Evolutionary conservation across 306 rosid genomes (phyloP).

Genomic region (Astragalus glycyphyllos): DNA sequence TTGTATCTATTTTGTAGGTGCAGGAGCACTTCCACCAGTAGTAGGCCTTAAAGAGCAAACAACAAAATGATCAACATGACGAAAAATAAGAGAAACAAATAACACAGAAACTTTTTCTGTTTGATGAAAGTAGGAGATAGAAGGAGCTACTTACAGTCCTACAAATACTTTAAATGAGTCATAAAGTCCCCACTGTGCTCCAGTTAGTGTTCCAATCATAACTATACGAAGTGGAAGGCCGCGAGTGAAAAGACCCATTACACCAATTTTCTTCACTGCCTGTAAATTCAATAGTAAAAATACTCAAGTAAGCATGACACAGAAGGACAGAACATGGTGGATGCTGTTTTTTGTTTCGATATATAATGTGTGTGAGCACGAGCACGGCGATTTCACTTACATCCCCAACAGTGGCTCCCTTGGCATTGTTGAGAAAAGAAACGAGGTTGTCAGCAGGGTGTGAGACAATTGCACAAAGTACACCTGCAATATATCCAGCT

Average conservation of each 20-base stretch:
- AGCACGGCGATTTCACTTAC: too few relatives aligned
- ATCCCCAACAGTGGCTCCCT: slow-evolving; percentile 77
- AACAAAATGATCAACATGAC: neutral
- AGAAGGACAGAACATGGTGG: neutral
- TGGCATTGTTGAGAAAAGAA: slow-evolving; percentile 82
- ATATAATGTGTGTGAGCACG: neutral
- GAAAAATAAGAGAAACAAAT: neutral
- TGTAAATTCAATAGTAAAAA: slow-evolving; percentile 44
- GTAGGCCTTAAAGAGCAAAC: slow-evolving; percentile 64
- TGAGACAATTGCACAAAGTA: slow-evolving; percentile 70
- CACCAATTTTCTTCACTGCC: slow-evolving; percentile 73
- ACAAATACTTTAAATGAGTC: slow-evolving; percentile 74
- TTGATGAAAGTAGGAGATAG: too few relatives aligned
- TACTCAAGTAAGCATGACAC: slow-evolving; percentile 33
- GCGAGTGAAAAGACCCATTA: slow-evolving; percentile 71
- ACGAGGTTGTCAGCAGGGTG: slow-evolving; percentile 90
- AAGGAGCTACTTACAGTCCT: slow-evolving; percentile 63
- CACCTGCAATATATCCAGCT: slow-evolving; percentile 73
- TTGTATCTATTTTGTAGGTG: slow-evolving; percentile 40
- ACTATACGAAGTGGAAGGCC: slow-evolving; percentile 84
- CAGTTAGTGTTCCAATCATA: slow-evolving; percentile 83
- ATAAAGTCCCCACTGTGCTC: slow-evolving; percentile 73
- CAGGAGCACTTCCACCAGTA: slow-evolving; percentile 61
- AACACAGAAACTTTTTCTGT: slow-evolving; percentile 7
- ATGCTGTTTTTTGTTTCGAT: neutral